Base-by-base conservation (phyloP, 257 asterid genomes). In the Eucommia ulmoides region DNA sequence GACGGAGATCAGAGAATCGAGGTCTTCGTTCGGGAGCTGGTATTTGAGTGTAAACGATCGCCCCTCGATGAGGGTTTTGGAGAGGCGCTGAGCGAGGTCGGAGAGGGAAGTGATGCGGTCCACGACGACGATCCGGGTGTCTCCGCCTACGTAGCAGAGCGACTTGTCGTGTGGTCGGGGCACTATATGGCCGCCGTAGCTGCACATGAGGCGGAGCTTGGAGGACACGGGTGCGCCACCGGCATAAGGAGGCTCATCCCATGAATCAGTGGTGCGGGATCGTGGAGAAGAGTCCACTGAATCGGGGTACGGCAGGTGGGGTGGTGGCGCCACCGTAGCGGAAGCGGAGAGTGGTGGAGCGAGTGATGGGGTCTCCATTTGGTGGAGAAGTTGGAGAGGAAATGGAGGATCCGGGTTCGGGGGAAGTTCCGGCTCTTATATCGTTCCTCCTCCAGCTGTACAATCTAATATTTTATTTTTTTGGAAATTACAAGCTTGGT, bases 141-240 rank as follows among this genome's bases (percentile, higher is more conserved):
- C 92, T 0, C 98, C 96, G 50, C 96, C 98, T 58, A 83, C 66
- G 72, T 91, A 91, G 58, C 84, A 83, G 6, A 86, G 88, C 2
- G 79, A 61, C 69, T 85, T 91, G 23, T 91, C 95, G 69, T 82
- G 94, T 0, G 98, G 98, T 4, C 98, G 93, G 48, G 98, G 98
- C 54, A 83, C 66, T 56, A 91, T 91, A 61, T 82, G 96, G 0
- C 97, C 97, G 47, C 94, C 93, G 47, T 82, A 89, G 71, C 97
- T 89, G 69, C 94, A 82, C 96, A 91, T 86, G 19, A 91, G 76
- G 12, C 95, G 93, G 68, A 89, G 84, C 56, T 82, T 83, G 20
- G 19, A 45, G 10, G 66, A 49, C 4, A 53, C 17, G 24, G 61
- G 24, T 11, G 60, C 61, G 54, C 79, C 12, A 49, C 68, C 8